Conservation (phyloP, 2,329 filamentous ascomycete species). For the Monosporascus sp. region DNA sequence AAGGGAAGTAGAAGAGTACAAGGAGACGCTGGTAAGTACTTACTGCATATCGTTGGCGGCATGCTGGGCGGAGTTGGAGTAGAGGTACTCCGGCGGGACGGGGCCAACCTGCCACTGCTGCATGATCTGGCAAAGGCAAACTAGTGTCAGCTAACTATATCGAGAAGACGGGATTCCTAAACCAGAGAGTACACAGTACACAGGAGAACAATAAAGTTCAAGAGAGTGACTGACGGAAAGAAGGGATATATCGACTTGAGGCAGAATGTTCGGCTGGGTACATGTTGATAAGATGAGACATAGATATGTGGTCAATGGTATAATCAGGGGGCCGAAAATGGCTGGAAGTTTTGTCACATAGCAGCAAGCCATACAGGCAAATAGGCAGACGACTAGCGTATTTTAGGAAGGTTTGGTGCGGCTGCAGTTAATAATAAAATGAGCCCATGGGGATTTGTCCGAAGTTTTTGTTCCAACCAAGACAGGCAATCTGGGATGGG, state of each 20-base stretch:
- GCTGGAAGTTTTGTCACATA: neutral
- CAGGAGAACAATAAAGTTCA: neutral
- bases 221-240: neutral
- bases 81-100: slow-evolving; percentile 52
- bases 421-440: neutral
- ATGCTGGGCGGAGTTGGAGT: slow-evolving; percentile 47
- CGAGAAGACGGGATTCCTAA: neutral
- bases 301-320: neutral
- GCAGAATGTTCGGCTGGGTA: neutral
- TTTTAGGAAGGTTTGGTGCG: neutral
- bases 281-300: neutral
- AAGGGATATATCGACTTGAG: neutral
- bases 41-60: slow-evolving; percentile 51
- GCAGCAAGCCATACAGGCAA: neutral
- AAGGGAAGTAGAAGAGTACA: slow-evolving; percentile 20
- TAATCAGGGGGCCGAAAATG: neutral
- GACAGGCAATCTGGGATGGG: neutral
- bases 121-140: slow-evolving; percentile 43
- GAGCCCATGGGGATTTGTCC: neutral
- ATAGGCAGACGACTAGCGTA: neutral
- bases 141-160: slow-evolving; percentile 23
- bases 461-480: neutral
- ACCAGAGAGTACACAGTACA: neutral
- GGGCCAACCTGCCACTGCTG: slow-evolving; percentile 58
- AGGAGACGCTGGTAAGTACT: slow-evolving; percentile 37